Base-by-base conservation (phyloP, 192 early-diverging fungal species). In the Rhizophagus sp. region DNA sequence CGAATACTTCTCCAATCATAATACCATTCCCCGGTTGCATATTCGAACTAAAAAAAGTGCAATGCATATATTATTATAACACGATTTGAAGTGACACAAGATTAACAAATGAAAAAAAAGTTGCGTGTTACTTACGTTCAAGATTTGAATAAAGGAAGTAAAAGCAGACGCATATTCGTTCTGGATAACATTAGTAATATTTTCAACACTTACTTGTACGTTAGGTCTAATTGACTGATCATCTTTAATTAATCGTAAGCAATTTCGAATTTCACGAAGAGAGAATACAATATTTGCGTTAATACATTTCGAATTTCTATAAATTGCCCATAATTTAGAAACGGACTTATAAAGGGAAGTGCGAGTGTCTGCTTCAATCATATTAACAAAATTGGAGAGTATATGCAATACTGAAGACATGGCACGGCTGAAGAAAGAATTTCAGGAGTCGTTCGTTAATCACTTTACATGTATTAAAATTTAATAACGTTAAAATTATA, bases 191-290 rank as follows among this genome's bases (percentile, higher is more conserved):
- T 47, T 47, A 12, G 1, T 12, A 47, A 47, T 12, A 12, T 11
- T 3, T 5, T 47, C 44, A 47, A 39, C 0, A 5, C 39, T 8
- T 41, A 41, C 8, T 41, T 41, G 3, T 8, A 41, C 39, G 5
- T 4, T 41, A 41, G 39, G 6, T 7, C 0, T 41, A 41, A 8
- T 8, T 12, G 68, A 24, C 44, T 70, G 34, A 44, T 70, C 68
- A 70, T 39, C 36, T 11, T 70, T 70, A 41, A 70, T 70, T 41
- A 44, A 24, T 39, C 39, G 33, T 41, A 70, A 70, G 33, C 68
- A 70, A 41, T 9, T 41, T 44, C 68, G 33, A 44, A 70, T 70
- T n/a, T 70, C 68, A 44, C 68, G 68, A 2, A 70, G 36, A 4
- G 30, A 44, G n/a, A 70, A 70, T 0, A 39, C 44, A 13, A 70